These are phyloP conservation scores for Funneliformis mosseae DNA, from an alignment of 192 early-diverging fungal species.

Conservation along the genomic window DNA sequence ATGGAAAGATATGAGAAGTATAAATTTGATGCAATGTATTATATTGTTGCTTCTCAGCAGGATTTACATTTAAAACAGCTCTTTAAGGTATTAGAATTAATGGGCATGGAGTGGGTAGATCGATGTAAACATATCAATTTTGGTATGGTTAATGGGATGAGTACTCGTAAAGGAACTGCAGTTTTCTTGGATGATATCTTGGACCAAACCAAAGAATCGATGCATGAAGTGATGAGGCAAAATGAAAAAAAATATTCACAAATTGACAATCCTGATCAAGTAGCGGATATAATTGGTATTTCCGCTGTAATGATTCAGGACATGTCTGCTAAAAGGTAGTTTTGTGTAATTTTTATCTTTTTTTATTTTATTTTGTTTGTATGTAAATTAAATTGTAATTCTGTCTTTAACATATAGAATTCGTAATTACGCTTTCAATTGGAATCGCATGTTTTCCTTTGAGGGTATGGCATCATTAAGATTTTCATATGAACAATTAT, in stretches of 20 bases:
- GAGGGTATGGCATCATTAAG: constrained; percentile 61
- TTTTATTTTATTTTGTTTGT: background rate
- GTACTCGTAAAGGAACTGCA: constrained; percentile 92
- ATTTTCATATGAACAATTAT: background rate
- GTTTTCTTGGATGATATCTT: constrained; percentile 97
- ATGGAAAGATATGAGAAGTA: constrained; percentile 85
- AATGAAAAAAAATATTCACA: constrained; percentile 86
- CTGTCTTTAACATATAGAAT: constrained; percentile 57
- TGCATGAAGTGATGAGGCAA: constrained; percentile 90
- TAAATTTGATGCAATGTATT: constrained; percentile 91
- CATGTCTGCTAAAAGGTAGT: constrained; percentile 68
- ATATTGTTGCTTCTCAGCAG: constrained; percentile 90
- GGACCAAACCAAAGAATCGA: constrained; percentile 79
- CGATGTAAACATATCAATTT: constrained; percentile 90
- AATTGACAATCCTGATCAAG: constrained; percentile 76
- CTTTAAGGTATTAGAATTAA: constrained; percentile 87
- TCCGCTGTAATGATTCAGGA: constrained; percentile 93
- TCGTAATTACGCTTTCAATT: constrained; percentile 95
- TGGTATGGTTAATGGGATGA: constrained; percentile 94
- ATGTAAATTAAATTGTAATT: background rate
- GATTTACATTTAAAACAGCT: constrained; percentile 92
- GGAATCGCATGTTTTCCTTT: constrained; percentile 89
- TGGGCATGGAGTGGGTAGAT: constrained; percentile 80
- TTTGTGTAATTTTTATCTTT: too few species aligned
- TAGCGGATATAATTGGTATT: constrained; percentile 90